Conservation (phyloP, 352 stramenopile genomes). For the Pseudoperonospora humuli region DNA sequence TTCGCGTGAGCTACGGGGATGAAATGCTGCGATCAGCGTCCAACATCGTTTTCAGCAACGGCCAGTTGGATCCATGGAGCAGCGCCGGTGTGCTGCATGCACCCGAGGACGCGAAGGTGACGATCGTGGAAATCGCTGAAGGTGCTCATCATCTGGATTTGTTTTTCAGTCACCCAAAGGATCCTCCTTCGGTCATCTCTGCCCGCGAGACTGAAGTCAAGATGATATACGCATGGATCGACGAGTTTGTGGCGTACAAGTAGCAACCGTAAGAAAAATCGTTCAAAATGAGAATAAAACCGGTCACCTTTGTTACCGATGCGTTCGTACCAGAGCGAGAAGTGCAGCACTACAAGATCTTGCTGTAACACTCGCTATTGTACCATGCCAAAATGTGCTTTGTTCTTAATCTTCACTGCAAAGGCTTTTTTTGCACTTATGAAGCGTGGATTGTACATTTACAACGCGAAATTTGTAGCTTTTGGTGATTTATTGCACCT, state of each 20-base stretch:
- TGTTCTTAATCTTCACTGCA: too few species aligned
- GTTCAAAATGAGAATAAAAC: too few species aligned
- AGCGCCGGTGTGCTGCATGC: conserved; percentile 74
- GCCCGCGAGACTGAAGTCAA: conserved; percentile 72
- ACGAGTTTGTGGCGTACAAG: conserved; percentile 47
- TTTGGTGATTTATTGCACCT: too few species aligned
- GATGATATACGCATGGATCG: conserved; percentile 80
- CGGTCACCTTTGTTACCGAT: too few species aligned
- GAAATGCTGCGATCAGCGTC: conserved; percentile 48
- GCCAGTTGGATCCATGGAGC: conserved; percentile 90
- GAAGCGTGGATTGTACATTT: too few species aligned
- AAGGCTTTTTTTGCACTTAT: too few species aligned
- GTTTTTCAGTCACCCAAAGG: conserved; percentile 86
- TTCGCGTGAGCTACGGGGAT: conserved; percentile 73
- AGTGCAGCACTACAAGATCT: too few species aligned
- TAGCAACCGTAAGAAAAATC: too few species aligned
- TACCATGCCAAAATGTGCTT: too few species aligned
- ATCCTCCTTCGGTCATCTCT: conserved; percentile 68
- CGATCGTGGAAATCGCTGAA: conserved; percentile 63
- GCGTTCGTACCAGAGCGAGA: too few species aligned
- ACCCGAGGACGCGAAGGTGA: conserved; percentile 44
- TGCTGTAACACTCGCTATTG: too few species aligned
- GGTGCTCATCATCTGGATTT: conserved; percentile 89
- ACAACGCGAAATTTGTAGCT: too few species aligned
- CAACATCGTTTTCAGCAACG: conserved; percentile 96